Conservation (phyloP, 108 stramenopile species). For the Pseudonitzschia multiseries region DNA sequence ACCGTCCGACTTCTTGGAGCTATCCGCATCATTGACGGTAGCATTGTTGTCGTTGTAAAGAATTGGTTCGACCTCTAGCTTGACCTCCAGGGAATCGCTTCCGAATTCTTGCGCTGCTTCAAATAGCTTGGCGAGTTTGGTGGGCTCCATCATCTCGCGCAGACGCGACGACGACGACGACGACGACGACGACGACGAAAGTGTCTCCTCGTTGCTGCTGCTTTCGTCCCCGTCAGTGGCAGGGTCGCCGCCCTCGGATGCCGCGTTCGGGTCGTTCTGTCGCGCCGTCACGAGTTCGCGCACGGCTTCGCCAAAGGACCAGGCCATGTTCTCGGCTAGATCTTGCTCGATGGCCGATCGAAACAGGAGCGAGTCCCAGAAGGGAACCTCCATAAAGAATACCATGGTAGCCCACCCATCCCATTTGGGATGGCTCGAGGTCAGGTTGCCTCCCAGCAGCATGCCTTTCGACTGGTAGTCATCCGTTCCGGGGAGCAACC, state of each 20-base stretch:
- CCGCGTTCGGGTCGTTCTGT: not conserved
- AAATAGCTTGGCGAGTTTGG: slow-evolving; percentile 21
- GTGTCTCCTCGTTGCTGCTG: too few relatives aligned
- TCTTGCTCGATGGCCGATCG: slow-evolving; percentile 16
- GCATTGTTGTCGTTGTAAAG: not conserved
- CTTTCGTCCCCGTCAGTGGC: not conserved
- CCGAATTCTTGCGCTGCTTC: slow-evolving; percentile 28
- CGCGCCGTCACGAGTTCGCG: not conserved
- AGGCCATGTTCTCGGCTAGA: slow-evolving; percentile 28
- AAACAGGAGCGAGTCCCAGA: slow-evolving; percentile 30
- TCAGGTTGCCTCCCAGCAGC: slow-evolving; percentile 13
- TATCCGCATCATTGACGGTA: not conserved
- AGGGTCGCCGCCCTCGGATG: not conserved
- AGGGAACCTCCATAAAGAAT: slow-evolving; percentile 32
- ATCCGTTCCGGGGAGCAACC: slow-evolving; percentile 25
- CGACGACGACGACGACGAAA: not conserved
- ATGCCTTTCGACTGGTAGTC: slow-evolving; percentile 22
- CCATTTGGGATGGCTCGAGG: slow-evolving; percentile 10
- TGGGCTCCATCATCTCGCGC: slow-evolving; percentile 17
- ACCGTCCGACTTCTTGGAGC: not conserved
- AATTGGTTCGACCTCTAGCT: slow-evolving; percentile 20
- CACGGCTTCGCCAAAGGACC: slow-evolving; percentile 28
- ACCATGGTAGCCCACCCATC: slow-evolving; percentile 20
- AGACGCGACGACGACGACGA: not conserved
- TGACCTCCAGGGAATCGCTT: slow-evolving; percentile 21